Conservation (phyloP, 176 grass and related monocot genomes). For the Microstegium vimineum region DNA sequence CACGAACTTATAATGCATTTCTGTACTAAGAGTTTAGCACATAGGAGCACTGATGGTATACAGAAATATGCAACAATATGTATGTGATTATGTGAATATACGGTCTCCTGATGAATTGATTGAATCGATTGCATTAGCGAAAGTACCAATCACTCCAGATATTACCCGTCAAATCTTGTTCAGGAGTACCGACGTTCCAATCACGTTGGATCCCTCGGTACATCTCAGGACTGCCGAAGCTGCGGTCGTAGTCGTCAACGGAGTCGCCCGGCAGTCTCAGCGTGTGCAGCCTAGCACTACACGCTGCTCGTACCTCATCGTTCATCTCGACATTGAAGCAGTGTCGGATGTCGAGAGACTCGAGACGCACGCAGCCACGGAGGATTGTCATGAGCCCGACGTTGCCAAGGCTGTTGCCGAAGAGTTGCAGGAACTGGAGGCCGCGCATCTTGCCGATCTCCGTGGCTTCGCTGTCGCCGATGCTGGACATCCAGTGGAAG, state of each 20-base stretch:
- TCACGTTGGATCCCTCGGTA: too few species aligned
- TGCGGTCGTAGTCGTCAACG: background rate
- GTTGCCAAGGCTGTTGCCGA: conserved; percentile 1
- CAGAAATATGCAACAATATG: too few species aligned
- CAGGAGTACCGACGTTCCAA: too few species aligned
- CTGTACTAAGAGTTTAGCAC: too few species aligned
- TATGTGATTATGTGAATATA: too few species aligned
- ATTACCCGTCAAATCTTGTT: background rate
- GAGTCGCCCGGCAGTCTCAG: background rate
- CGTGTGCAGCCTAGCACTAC: background rate
- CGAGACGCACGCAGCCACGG: background rate
- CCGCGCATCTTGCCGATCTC: background rate
- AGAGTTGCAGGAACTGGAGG: conserved; percentile 18
- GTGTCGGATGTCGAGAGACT: conserved; percentile 28
- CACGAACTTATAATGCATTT: too few species aligned
- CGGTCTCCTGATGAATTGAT: too few species aligned
- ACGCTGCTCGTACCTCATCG: background rate
- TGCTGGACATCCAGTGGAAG: background rate
- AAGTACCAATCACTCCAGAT: background rate
- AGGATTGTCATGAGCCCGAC: conserved; percentile 16
- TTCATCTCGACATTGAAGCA: conserved; percentile 12
- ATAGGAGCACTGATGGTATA: too few species aligned
- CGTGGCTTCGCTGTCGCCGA: background rate
- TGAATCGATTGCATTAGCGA: too few species aligned
- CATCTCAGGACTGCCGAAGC: background rate